Conservation (phyloP, 2,329 filamentous ascomycete species). For the Trichophyton simii region DNA sequence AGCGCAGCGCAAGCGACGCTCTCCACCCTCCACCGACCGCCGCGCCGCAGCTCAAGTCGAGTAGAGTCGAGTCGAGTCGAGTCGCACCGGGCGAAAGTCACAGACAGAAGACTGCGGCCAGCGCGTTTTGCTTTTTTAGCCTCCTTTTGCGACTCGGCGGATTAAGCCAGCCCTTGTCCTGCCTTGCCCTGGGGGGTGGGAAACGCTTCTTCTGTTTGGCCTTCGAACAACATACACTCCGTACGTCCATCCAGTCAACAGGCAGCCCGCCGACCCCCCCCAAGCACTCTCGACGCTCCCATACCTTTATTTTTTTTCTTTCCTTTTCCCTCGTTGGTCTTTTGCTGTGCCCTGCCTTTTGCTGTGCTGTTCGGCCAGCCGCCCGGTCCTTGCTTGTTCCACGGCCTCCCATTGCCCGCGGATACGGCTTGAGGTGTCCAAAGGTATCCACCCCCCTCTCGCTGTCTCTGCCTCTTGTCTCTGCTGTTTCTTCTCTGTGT, state of each 20-base stretch:
- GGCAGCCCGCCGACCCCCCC: too few species aligned
- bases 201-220: too few species aligned
- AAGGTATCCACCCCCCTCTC: not conserved
- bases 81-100: too few species aligned
- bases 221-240: too few species aligned
- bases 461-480: not conserved
- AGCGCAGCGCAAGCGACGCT: not conserved
- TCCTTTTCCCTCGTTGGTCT: too few species aligned
- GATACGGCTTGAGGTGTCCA: not conserved
- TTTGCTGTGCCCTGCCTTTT: not conserved
- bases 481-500: not conserved
- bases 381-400: not conserved
- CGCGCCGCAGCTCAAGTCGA: too few species aligned
- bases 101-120: not conserved
- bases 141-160: not conserved
- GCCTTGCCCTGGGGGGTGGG: too few species aligned
- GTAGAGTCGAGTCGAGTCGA: too few species aligned
- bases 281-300: too few species aligned
- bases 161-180: not conserved
- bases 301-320: too few species aligned
- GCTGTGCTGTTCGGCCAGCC: not conserved
- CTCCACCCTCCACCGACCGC: too few species aligned
- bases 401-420: slow-evolving; percentile 4
- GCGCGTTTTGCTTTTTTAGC: slow-evolving; percentile 6
- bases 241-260: too few species aligned